Base-by-base conservation (phyloP, 345 rosid species). In the Alliaria petiolata region DNA sequence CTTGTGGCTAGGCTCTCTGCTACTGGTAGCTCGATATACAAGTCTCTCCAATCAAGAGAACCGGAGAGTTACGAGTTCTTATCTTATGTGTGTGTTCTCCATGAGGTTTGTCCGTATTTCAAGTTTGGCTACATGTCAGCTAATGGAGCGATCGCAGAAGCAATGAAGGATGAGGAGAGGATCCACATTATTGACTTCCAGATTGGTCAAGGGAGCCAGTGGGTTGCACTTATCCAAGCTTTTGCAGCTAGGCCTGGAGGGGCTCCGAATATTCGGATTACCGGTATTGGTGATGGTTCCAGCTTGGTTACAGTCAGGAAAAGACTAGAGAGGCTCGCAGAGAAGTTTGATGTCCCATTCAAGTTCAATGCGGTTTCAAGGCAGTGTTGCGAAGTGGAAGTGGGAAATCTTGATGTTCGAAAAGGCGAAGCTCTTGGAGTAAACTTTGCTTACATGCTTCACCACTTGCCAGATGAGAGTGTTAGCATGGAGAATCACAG, bases 61-160 rank as follows among this genome's bases (percentile, higher is more conserved):
- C 98, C 97, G 0, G 86, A 83, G 9, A 86, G 93, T 33, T 63
- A 83, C 3, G 93, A 88, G 5, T 82, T 93, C 31, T 81, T 90
- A 53, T 87, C 97, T 20, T 87, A 87, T 76, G 84, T 90, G 86
- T 84, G 83, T 75, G 80, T 88, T 67, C 85, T 90, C 22, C 86
- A 90, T 26, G 97, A 90, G 84, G 93, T 88, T 39, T 93, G 98
- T 34, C 97, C 98, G 16, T 93, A 88, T 80, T 85, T 93, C 77
- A 93, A 90, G 71, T 93, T 93, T 19, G 97, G 98, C 0, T 93
- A 90, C 83, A 90, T 93, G 92, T 90, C 98, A 26, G 97, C 95
- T 4, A 93, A 90, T 67, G 98, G 98, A 52, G 98, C 98, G 1
- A 86, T 93, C 22, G 98, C 98, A 10, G 97, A 90, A 78, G 98